Base-by-base conservation (phyloP, 495 filamentous ascomycete genomes). In the Pyronema domesticum region DNA sequence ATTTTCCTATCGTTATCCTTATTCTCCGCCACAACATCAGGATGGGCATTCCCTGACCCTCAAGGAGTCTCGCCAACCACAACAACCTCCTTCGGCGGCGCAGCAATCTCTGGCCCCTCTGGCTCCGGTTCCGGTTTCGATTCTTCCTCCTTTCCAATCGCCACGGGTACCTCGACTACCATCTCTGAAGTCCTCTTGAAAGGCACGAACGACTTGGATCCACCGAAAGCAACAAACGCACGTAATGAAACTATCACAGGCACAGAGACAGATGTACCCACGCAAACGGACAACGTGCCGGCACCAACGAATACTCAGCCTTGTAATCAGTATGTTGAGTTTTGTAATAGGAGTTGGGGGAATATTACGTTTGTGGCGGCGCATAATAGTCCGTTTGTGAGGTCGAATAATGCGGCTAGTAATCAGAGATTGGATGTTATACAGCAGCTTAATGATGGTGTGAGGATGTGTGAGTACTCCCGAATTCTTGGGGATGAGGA, bases 361-460 rank as follows among this genome's bases (percentile, higher is more conserved):
- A 91, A 95, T 67, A 85, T 96, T 65, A 91, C 88, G 53, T 73
- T 85, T 63, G 79, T 96, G 3, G 84, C 81, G 17, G 81, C 84
- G 11, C 81, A 96, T 70, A 95, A 95, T 70, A 88, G 82, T 35
- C 84, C 87, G 15, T 96, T 96, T 65, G 76, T 79, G 18, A 70
- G 73, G 44, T 63, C 35, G 61, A 72, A 82, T 63, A 82, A 84
- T 66, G 75, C 79, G 2, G 86, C 82, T 0, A 74, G 82, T 53
- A 96, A 95, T 65, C 89, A 96, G 66, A 69, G 72, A 5, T 69
- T 83, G 37, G 67, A 70, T 46, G 85, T 95, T 44, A 72, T 72
- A 5, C 66, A 74, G 46, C 89, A 96, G 69, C 70, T 96, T 34
- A 76, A 94, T 63, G 86, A 93, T 58, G 89, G 89, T 13, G 72